These are phyloP conservation scores for Salix suchowensis DNA, from an alignment of 345 rosid species.

Conservation along the genomic window DNA sequence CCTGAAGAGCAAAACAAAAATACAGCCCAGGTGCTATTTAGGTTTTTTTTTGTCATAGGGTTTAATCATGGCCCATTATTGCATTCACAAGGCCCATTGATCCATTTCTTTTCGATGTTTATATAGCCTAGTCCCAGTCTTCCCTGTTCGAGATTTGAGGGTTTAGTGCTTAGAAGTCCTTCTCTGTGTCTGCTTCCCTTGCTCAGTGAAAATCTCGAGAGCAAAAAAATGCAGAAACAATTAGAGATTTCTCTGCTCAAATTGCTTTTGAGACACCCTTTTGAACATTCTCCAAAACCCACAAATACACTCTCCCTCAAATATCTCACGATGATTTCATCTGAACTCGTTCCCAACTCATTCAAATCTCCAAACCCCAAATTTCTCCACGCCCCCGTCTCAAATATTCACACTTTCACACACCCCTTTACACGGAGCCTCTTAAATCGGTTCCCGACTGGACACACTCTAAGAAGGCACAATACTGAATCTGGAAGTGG, in stretches of 20 bases:
- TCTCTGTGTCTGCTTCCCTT: not conserved
- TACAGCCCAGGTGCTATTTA: no score
- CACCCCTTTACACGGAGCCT: conserved; percentile 2
- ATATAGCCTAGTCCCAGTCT: not conserved
- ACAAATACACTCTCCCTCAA: conserved; percentile 7
- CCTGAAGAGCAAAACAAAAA: no score
- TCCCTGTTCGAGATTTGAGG: no score
- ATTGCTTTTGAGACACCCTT: conserved; percentile 22
- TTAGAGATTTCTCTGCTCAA: conserved; percentile 37
- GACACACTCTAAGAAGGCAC: conserved; percentile 21
- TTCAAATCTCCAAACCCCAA: conserved; percentile 1
- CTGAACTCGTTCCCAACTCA: conserved; percentile 16
- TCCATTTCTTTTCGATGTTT: not conserved
- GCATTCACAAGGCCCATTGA: not conserved
- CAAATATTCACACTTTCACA: conserved; percentile 6
- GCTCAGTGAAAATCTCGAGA: not conserved
- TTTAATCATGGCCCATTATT: not conserved
- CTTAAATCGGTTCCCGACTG: not conserved
- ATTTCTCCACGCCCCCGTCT: conserved; percentile 2
- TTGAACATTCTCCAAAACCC: conserved; percentile 24
- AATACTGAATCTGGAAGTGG: conserved; percentile 33
- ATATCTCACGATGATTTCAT: conserved; percentile 10
- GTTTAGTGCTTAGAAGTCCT: not conserved
- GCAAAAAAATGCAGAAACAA: conserved; percentile 30
- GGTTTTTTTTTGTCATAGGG: not conserved